These are phyloP conservation scores for Phialophora macrospora DNA, from an alignment of 2,329 filamentous ascomycete species.

Conservation along the genomic window DNA sequence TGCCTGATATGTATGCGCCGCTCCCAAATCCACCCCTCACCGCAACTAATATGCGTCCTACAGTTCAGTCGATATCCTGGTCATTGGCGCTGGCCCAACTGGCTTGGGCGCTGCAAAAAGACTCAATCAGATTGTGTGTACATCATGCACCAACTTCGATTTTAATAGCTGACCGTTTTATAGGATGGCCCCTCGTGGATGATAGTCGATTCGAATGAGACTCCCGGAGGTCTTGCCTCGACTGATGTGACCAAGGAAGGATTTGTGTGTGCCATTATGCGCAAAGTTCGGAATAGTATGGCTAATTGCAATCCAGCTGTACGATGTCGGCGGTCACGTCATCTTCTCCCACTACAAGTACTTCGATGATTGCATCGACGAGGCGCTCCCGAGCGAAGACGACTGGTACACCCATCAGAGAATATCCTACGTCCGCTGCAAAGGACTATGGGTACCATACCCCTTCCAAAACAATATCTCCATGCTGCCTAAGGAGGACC, in stretches of 20 bases:
- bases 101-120: conserved; percentile 98
- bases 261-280: conserved; percentile 30
- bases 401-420: conserved; percentile 99
- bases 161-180: conserved; percentile 21
- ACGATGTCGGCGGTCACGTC: conserved; percentile 97
- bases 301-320: conserved; percentile 66
- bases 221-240: conserved; percentile 90
- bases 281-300: neutral
- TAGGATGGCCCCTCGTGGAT: conserved; percentile 93
- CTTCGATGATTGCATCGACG: conserved; percentile 98
- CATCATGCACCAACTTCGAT: neutral
- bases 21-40: neutral
- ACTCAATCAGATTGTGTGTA: conserved; percentile 87
- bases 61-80: conserved; percentile 92
- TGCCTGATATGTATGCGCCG: conserved; percentile 30
- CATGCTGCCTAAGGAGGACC: conserved; percentile 95
- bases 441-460: conserved; percentile 95
- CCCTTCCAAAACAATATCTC: conserved; percentile 99
- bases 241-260: conserved; percentile 92
- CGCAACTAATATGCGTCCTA: conserved; percentile 24
- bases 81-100: conserved; percentile 97
- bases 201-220: conserved; percentile 90
- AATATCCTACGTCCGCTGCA: conserved; percentile 98
- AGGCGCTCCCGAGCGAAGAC: conserved; percentile 88
- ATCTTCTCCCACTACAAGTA: conserved; percentile 99